Evolutionary conservation across 2,329 filamentous ascomycete genomes (phyloP), one percentile per base, ranked within the genome.

Genomic region (Exutisphaerella laricina): DNA sequence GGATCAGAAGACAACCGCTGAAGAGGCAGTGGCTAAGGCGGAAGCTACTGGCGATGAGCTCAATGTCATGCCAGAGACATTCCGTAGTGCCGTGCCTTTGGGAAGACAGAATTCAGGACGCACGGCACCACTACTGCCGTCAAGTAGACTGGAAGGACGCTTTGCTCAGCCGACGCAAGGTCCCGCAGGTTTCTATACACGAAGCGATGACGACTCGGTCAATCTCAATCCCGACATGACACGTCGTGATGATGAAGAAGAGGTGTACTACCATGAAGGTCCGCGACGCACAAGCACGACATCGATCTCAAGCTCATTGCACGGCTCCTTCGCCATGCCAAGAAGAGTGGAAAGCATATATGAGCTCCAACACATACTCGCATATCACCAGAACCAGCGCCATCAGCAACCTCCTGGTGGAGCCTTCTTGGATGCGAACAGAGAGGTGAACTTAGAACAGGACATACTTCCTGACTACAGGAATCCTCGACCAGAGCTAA

Each of bases 21-120:
- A 85, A 54, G 77, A 94, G 65, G 90, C 84, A n/a, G 85, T 88
- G 41, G 86, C 92, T 58, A 75, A 83, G 54, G 88, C 90, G 12
- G 80, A 85, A 58, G 75, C 81, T 34, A 74, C 76, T 8, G 89
- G 88, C 0, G 88, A 97, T 59, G 90, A 95, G 52, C 77, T 96
- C 43, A 95, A 95, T 55, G 78, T 96, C 37, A 79, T 94, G 7
- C 85, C 89, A 0, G 86, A 94, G 62, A 88, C 87, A 0, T 96
- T 96, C 69, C 75, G 76, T 49, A 60, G 69, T 1, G 69, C 71
- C 2, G 64, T 72, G 4, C 78, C 77, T 6, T 66, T 70, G n/a
- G 35, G 34, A 7, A 30, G 41, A 21, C 25, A 39, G 40, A 64
- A 66, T 64, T 43, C 62, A 66, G 21, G 65, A 63, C 1, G 47